Percentiles rank a stretch among this genome's conserved stretches.
Evolutionary conservation across 2,329 filamentous ascomycete species (phyloP).

Genomic region (Plectosphaerella sp.): DNA sequence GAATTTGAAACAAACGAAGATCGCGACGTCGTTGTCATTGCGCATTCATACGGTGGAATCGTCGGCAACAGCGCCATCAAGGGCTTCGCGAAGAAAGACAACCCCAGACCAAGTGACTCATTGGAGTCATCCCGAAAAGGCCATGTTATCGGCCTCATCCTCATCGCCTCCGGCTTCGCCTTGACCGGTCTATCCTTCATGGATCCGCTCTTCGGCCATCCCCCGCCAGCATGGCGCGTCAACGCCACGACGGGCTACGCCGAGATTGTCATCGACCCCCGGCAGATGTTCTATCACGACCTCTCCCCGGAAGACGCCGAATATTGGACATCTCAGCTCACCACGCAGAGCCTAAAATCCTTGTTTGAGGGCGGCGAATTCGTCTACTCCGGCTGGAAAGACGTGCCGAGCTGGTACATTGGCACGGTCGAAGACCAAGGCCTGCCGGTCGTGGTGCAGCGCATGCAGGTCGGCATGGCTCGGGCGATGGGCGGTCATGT

Average conservation of each 20-base stretch:
- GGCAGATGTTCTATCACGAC: constrained; percentile 46
- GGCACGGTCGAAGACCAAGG: constrained; percentile 34
- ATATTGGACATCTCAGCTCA: constrained; percentile 35
- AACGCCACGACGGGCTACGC: constrained; percentile 35
- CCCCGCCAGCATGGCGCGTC: constrained; percentile 34
- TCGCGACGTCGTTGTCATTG: constrained; percentile 39
- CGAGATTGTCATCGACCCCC: constrained; percentile 28
- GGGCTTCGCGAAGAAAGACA: constrained; percentile 24
- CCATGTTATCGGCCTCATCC: constrained; percentile 36
- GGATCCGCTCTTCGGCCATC: constrained; percentile 32
- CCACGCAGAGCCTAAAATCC: constrained; percentile 34
- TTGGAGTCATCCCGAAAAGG: constrained; percentile 1
- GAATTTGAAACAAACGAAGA: constrained; percentile 26
- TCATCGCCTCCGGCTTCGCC: constrained; percentile 40
- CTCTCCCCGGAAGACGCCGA: constrained; percentile 35
- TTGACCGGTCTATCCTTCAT: constrained; percentile 32
- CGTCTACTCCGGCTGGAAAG: constrained; percentile 40
- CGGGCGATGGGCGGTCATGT: constrained; percentile 29
- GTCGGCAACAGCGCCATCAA: constrained; percentile 41
- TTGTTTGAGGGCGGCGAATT: constrained; percentile 39
- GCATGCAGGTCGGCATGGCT: constrained; percentile 30
- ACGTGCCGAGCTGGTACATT: constrained; percentile 43
- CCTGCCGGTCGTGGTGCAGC: constrained; percentile 33
- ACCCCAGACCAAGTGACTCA: no score
- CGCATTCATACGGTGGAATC: constrained; percentile 45